Evolutionary conservation across 163 green algal species (phyloP).

Genomic region (Chlamydomonas reinhardtii): DNA sequence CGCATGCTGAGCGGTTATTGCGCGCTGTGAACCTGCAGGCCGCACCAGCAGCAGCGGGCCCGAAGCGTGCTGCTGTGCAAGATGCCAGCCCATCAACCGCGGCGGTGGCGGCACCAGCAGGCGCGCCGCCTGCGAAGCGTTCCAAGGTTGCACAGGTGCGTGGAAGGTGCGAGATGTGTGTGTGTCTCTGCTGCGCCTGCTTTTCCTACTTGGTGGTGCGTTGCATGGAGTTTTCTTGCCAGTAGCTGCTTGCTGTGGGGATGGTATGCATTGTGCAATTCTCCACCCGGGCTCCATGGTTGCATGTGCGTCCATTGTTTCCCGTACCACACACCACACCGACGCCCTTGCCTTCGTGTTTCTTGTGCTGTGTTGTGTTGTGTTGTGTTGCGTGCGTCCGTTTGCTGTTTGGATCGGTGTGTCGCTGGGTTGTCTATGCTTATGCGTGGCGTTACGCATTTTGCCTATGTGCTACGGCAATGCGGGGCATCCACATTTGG

Average conservation of each 20-base stretch:
- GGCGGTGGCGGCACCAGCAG: background rate
- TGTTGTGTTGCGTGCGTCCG: background rate
- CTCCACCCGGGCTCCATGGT: too few species aligned
- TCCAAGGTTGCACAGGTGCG: constrained; percentile 13
- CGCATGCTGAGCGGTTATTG: too few species aligned
- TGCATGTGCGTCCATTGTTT: too few species aligned
- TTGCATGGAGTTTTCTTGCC: too few species aligned
- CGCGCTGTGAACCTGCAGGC: too few species aligned
- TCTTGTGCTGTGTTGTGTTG: background rate
- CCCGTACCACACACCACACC: too few species aligned
- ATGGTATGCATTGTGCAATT: too few species aligned
- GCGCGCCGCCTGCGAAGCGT: constrained; percentile 14
- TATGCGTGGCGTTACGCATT: background rate
- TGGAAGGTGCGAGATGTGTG: too few species aligned
- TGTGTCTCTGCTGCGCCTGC: background rate
- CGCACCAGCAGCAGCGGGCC: too few species aligned
- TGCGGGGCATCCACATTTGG: too few species aligned
- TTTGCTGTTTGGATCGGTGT: background rate
- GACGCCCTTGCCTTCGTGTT: background rate
- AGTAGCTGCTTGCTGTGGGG: too few species aligned
- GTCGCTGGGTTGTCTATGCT: background rate
- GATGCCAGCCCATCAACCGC: background rate
- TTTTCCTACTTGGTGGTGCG: background rate
- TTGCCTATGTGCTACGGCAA: background rate
- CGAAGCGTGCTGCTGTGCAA: background rate